phyloP scores from a whole-genome alignment of 2,329 filamentous ascomycete species.

The Decorospora gaudefroyi region DNA sequence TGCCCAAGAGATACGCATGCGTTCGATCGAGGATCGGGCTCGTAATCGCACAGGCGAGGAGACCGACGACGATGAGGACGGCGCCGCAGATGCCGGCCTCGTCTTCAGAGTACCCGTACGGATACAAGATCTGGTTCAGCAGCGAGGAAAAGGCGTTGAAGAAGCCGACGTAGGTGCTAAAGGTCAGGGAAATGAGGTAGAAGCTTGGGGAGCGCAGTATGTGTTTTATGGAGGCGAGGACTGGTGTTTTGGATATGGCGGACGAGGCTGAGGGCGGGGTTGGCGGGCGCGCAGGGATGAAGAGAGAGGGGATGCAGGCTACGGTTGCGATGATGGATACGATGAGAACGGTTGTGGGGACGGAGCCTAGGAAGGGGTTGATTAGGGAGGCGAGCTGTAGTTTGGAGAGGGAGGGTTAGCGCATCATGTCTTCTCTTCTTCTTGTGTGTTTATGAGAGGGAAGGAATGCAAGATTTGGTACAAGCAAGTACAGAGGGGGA shows the following conservation, averaged over 20 bases:
- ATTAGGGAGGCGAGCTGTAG: conserved; percentile 72
- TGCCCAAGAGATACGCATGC: conserved; percentile 74
- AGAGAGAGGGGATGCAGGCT: conserved; percentile 74
- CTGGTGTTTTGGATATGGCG: conserved; percentile 58
- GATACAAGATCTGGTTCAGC: conserved; percentile 85
- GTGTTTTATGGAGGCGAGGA: conserved; percentile 56
- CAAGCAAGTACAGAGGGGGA: no score
- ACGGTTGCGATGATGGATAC: conserved; percentile 78
- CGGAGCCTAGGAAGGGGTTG: conserved; percentile 73
- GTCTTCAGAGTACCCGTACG: conserved; percentile 81
- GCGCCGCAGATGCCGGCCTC: conserved; percentile 89
- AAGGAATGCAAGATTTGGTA: no score
- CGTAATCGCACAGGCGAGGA: conserved; percentile 74
- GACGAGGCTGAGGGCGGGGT: conserved; percentile 75
- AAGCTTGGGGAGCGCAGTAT: conserved; percentile 67
- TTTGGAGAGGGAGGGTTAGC: conserved; percentile 18
- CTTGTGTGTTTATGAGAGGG: neutral
- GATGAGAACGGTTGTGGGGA: conserved; percentile 84
- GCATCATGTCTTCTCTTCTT: neutral
- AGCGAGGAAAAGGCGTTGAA: conserved; percentile 92
- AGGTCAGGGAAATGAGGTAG: conserved; percentile 81
- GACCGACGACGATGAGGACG: conserved; percentile 84
- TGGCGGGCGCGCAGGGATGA: conserved; percentile 76
- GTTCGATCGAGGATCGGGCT: conserved; percentile 84
- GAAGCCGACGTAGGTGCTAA: conserved; percentile 81